A percentile compares a stretch with the other conserved stretches of the same genome.
phyloP scores from a whole-genome alignment of 192 early-diverging fungal species.

The Geranomyces michiganensis region DNA sequence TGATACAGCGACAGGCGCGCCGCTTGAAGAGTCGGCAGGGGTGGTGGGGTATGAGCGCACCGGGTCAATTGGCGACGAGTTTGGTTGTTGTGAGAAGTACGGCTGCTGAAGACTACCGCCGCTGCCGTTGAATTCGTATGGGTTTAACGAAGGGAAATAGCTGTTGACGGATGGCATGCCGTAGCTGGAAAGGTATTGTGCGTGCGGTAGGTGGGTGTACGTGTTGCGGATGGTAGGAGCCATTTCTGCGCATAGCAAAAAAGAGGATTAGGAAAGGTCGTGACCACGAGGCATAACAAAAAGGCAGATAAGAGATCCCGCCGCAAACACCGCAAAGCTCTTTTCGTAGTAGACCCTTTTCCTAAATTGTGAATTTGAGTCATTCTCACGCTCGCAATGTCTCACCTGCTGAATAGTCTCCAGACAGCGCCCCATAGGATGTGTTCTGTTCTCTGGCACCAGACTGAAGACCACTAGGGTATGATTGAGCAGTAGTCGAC shows the following conservation, averaged over 20 bases:
- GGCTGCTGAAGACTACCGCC: background rate
- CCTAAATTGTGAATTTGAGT: too few species aligned
- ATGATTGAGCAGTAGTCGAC: too few species aligned
- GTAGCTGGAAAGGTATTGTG: background rate
- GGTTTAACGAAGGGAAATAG: background rate
- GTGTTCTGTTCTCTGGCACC: too few species aligned
- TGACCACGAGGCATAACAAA: background rate
- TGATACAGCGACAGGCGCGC: background rate
- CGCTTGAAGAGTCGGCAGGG: background rate
- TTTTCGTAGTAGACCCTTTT: too few species aligned
- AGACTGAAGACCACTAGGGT: too few species aligned
- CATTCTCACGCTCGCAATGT: too few species aligned
- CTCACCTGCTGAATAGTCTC: too few species aligned
- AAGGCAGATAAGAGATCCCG: background rate
- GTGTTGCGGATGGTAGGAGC: background rate
- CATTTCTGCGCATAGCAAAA: background rate
- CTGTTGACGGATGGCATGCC: background rate
- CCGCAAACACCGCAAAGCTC: too few species aligned
- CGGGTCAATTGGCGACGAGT: conserved; percentile 17
- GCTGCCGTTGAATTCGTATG: background rate
- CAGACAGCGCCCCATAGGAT: too few species aligned
- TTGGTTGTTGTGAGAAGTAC: background rate
- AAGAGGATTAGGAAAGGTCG: background rate
- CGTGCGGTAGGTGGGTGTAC: background rate
- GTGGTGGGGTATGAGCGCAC: conserved; percentile 10